Conservation (phyloP, 352 stramenopile genomes). For the Halophytophthora batemanensis region DNA sequence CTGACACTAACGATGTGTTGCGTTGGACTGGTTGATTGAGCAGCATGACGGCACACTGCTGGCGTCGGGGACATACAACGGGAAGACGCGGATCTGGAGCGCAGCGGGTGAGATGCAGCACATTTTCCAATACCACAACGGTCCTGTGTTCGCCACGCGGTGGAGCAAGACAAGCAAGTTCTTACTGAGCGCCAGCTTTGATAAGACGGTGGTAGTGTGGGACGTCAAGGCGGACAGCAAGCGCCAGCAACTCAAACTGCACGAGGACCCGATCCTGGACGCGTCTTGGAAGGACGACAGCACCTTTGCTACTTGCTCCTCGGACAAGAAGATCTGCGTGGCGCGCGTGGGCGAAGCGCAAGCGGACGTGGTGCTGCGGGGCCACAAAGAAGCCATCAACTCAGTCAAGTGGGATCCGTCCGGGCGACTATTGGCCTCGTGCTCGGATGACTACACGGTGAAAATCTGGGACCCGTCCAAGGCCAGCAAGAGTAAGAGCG, state of each 20-base stretch:
- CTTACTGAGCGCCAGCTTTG: constrained; percentile 78
- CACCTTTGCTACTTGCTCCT: constrained; percentile 95
- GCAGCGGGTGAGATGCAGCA: constrained; percentile 78
- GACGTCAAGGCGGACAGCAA: constrained; percentile 87
- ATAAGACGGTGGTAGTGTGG: constrained; percentile 86
- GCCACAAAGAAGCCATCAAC: constrained; percentile 98
- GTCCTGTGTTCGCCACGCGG: constrained; percentile 79
- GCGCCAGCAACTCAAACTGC: constrained; percentile 94
- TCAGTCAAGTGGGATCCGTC: constrained; percentile 97
- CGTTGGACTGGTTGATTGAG: constrained; percentile 1
- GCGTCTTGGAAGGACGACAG: constrained; percentile 93
- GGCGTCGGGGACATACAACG: constrained; percentile 95
- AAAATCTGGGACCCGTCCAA: constrained; percentile 94
- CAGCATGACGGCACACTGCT: constrained; percentile 89
- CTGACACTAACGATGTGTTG: background rate
- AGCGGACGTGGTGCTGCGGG: constrained; percentile 83
- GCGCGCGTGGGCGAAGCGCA: constrained; percentile 78
- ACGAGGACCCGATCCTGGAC: constrained; percentile 86
- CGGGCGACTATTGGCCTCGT: constrained; percentile 92
- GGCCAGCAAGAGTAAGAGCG: constrained; percentile 19
- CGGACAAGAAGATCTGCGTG: constrained; percentile 91
- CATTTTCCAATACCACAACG: constrained; percentile 81
- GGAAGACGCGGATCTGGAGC: constrained; percentile 83
- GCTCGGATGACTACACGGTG: constrained; percentile 97
- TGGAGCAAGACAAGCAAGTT: constrained; percentile 80